Evolutionary conservation across 2,329 filamentous ascomycete species (phyloP).

Genomic region (Arthroderma sp.): DNA sequence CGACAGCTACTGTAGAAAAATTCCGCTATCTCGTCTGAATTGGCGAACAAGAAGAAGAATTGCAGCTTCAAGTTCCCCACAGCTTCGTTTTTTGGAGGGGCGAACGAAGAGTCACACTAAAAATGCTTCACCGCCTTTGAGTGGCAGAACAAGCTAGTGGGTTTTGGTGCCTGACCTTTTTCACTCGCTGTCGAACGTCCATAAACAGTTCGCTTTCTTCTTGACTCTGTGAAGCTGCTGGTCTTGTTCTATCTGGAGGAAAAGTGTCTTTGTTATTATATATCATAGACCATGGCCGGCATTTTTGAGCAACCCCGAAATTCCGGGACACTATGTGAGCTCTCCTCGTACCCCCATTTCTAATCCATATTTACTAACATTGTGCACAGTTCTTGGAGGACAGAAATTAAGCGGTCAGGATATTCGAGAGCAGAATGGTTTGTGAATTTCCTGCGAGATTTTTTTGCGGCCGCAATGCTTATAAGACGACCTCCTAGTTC

Average conservation of each 20-base stretch:
- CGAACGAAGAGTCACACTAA: constrained; percentile 5
- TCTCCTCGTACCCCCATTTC: constrained; percentile 3
- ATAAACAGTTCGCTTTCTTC: too few species aligned
- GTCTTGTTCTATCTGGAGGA: too few species aligned
- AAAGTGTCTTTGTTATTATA: not conserved
- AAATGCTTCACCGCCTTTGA: constrained; percentile 23
- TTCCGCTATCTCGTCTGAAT: constrained; percentile 9
- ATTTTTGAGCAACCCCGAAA: constrained; percentile 94
- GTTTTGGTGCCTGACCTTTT: not conserved
- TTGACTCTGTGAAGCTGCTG: too few species aligned
- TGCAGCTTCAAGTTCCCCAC: not conserved
- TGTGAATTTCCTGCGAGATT: constrained; percentile 20
- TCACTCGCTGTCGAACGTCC: too few species aligned
- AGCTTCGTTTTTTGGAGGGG: not conserved
- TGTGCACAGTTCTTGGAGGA: constrained; percentile 63
- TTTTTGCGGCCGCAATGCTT: not conserved
- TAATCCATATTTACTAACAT: constrained; percentile 19
- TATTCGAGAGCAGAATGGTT: constrained; percentile 93
- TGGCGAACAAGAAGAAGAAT: constrained; percentile 1
- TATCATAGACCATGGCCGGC: constrained; percentile 56
- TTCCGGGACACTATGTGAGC: constrained; percentile 71
- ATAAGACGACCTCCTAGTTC: constrained; percentile 42
- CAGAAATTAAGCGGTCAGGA: constrained; percentile 95
- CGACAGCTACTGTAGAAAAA: constrained; percentile 18
- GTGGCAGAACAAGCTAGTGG: constrained; percentile 24